Evolutionary conservation across 345 rosid genomes (phyloP), one percentile per base, ranked within the genome.

Genomic region (Aurinia saxatilis): DNA sequence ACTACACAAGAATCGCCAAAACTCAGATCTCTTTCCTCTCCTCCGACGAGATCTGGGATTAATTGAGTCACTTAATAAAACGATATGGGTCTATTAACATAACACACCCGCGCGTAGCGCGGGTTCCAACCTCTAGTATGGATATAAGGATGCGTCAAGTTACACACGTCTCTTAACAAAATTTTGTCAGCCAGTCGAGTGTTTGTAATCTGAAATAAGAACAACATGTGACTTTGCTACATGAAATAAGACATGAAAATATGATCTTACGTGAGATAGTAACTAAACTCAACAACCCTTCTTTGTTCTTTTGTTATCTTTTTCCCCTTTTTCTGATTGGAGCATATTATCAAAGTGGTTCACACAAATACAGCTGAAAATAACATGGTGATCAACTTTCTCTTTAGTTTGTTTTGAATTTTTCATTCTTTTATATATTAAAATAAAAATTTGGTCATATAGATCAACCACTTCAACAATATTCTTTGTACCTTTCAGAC

Each of bases 401-500:
- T 34, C 15, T 59, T 33, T 50, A 39, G 40, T 50, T 67, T 59
- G 45, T 34, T 68, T 23, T 23, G 37, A n/a, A 31, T 31, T 15
- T 6, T 41, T 67, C 11, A 21, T 41, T 41, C 23, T 13, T 11
- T 58, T 42, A 5, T 15, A 39, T 31, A 0, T 39, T 13, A 16
- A 17, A 21, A 18, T n/a, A 7, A 40, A 12, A 33, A 0, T 6
- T 16, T 51, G 54, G 67, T 68, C 44, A n/a, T 59, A 33, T 60
- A 60, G 61, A 42, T 60, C 49, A 68, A 52, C 73, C 48, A 68
- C 73, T 61, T 52, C 18, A 68, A 29, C 71, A 6, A 52, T 41
- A 51, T n/a, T 12, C 53, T 33, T 34, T 34, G 39, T 21, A 39
- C 44, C n/a, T 33, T 50, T 50, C 19, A 39, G 31, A 21, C 19